Percentiles rank a stretch among this genome's conserved stretches.
These are phyloP conservation scores for Biancaea sappan DNA, from an alignment of 306 rosid genomes.

Conservation along the genomic window DNA sequence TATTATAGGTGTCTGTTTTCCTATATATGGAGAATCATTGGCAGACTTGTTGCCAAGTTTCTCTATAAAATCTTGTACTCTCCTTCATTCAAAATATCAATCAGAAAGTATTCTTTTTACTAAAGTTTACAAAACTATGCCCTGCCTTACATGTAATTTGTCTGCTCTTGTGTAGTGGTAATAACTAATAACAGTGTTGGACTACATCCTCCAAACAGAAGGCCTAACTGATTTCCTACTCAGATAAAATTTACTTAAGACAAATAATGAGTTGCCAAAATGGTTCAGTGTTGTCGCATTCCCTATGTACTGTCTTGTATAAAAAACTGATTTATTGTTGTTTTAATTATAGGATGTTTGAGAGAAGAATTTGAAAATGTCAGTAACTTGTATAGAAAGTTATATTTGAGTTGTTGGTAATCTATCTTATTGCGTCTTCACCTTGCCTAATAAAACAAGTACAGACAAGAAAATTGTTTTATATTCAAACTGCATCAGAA, in stretches of 20 bases:
- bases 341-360: not conserved
- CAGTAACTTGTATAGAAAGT: not conserved
- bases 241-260: constrained; percentile 8
- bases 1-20: too few relatives aligned
- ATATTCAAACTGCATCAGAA: not conserved
- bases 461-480: constrained; percentile 7
- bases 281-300: not conserved
- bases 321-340: not conserved
- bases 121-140: too few relatives aligned
- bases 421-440: constrained; percentile 15
- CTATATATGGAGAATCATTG: too few relatives aligned
- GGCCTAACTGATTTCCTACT: constrained; percentile 3
- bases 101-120: too few relatives aligned
- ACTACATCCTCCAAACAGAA: constrained; percentile 20
- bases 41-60: too few relatives aligned
- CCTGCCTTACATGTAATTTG: constrained; percentile 16
- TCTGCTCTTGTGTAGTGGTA: constrained; percentile 5
- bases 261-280: not conserved
- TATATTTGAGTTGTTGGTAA: not conserved
- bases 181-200: constrained; percentile 15
- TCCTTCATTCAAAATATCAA: too few relatives aligned
- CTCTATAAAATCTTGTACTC: too few relatives aligned
- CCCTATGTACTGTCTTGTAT: not conserved
- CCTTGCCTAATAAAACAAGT: not conserved
- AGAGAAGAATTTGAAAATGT: constrained; percentile 19